These are phyloP conservation scores for Phaeotremella skinneri DNA, from an alignment of 768 basidiomycete genomes.

Conservation along the genomic window DNA sequence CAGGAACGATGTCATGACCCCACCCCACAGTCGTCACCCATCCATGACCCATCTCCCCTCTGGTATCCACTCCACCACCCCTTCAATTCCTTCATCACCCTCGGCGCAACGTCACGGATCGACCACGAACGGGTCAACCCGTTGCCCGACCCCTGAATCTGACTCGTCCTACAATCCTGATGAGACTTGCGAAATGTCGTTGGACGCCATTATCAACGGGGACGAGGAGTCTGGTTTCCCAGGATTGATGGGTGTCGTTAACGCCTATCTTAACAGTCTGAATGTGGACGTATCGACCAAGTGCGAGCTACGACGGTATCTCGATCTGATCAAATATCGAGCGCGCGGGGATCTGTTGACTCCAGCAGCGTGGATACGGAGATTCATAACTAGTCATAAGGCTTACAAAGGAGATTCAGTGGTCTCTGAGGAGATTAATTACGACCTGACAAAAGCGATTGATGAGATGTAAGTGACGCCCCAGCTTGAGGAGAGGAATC, in stretches of 20 bases:
- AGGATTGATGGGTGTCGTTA: constrained; percentile 75
- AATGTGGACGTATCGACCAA: constrained; percentile 67
- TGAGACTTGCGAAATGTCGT: constrained; percentile 88
- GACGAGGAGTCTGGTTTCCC: constrained; percentile 68
- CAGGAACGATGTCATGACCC: background rate
- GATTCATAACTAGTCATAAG: constrained; percentile 86
- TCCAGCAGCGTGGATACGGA: constrained; percentile 87
- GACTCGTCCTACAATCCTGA: constrained; percentile 52
- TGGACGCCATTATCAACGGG: constrained; percentile 93
- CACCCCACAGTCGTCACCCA: constrained; percentile 8
- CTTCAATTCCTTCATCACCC: constrained; percentile 9
- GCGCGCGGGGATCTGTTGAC: constrained; percentile 73
- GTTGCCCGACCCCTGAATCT: constrained; percentile 27
- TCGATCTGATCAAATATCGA: constrained; percentile 72
- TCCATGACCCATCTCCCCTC: constrained; percentile 5
- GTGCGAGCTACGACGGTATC: constrained; percentile 67
- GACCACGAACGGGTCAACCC: constrained; percentile 22
- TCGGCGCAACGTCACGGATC: constrained; percentile 4
- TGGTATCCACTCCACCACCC: background rate
- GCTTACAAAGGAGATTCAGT: constrained; percentile 91
- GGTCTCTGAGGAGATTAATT: constrained; percentile 86
- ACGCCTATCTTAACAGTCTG: constrained; percentile 79
- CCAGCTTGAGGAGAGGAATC: background rate
- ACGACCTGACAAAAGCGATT: constrained; percentile 81
- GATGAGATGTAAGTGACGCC: constrained; percentile 77